These are phyloP conservation scores for Tilletiopsis washingtonensis DNA, from an alignment of 1,284 basidiomycete species.

Conservation along the genomic window DNA sequence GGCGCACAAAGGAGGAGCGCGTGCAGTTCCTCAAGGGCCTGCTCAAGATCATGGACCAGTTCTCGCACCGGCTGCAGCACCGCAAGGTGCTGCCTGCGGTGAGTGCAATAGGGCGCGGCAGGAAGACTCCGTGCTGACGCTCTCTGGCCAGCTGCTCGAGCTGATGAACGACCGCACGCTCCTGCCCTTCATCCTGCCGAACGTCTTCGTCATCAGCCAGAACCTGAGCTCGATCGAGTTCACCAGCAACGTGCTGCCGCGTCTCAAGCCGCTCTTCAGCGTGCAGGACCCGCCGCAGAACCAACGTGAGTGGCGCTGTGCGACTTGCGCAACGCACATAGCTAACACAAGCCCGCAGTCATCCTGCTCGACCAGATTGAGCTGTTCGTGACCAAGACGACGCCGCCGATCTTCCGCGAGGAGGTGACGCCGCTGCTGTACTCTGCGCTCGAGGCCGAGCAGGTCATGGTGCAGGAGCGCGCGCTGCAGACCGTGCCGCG, in stretches of 20 bases:
- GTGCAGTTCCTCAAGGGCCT: constrained; percentile 82
- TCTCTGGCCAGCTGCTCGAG: constrained; percentile 46
- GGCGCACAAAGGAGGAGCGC: constrained; percentile 89
- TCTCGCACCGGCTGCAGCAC: constrained; percentile 75
- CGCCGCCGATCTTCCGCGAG: constrained; percentile 75
- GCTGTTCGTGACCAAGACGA: constrained; percentile 81
- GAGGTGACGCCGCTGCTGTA: constrained; percentile 92
- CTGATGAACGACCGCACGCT: constrained; percentile 39
- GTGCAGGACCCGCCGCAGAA: constrained; percentile 95
- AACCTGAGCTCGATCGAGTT: constrained; percentile 57
- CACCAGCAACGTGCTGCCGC: constrained; percentile 69
- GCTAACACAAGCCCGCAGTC: constrained; percentile 8
- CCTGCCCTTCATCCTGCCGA: constrained; percentile 94
- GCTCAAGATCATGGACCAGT: constrained; percentile 69
- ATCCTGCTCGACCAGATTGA: constrained; percentile 68
- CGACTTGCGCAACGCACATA: not conserved
- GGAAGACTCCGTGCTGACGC: no score
- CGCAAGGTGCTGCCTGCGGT: constrained; percentile 89
- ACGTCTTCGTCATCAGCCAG: constrained; percentile 63
- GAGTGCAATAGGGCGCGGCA: constrained; percentile 72
- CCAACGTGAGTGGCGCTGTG: constrained; percentile 14
- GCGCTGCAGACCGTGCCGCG: constrained; percentile 76
- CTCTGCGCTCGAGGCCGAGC: constrained; percentile 83
- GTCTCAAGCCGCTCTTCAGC: constrained; percentile 78
- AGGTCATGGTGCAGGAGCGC: constrained; percentile 70